Percentiles rank a stretch among this genome's conserved stretches.
Conservation (phyloP, 805 yeast species). For the Komagataella phaffii region DNA sequence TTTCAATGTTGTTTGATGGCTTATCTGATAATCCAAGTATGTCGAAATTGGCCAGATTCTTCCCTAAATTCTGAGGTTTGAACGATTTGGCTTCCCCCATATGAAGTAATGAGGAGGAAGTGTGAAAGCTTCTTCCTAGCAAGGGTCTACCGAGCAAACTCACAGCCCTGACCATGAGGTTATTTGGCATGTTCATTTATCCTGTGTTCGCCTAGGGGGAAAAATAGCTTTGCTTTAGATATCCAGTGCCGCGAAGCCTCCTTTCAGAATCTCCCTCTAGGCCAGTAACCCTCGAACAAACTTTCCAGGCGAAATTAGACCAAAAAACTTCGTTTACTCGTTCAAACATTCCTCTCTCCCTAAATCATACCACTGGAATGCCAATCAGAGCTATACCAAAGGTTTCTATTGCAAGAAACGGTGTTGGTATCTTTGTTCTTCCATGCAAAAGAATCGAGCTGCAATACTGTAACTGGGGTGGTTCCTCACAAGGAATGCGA, state of each 20-base stretch:
- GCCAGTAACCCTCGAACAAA: not conserved
- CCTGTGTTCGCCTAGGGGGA: not conserved
- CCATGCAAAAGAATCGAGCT: conserved; percentile 69
- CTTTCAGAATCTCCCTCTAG: not conserved
- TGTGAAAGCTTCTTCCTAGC: not conserved
- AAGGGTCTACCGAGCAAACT: not conserved
- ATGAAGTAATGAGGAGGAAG: not conserved
- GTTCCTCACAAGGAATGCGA: conserved; percentile 74
- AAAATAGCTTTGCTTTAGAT: not conserved
- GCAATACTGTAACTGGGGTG: conserved; percentile 92
- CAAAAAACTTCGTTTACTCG: not conserved
- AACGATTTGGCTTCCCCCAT: conserved; percentile 5
- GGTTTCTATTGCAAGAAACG: conserved; percentile 55
- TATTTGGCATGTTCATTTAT: not conserved
- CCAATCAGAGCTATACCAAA: conserved; percentile 49
- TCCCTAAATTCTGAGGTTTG: conserved; percentile 20
- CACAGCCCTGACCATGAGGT: not conserved
- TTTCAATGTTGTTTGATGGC: conserved; percentile 38
- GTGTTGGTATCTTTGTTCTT: conserved; percentile 57
- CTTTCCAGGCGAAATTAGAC: not conserved
- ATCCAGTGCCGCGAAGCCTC: not conserved
- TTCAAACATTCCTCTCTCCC: not conserved
- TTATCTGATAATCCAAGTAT: conserved; percentile 26
- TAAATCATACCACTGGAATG: conserved; percentile 14
- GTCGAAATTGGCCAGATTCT: conserved; percentile 27